A percentile compares a stretch with the other conserved stretches of the same genome.
Evolutionary conservation across 306 rosid genomes (phyloP).

Genomic region (Cyclanthera cordifolia): DNA sequence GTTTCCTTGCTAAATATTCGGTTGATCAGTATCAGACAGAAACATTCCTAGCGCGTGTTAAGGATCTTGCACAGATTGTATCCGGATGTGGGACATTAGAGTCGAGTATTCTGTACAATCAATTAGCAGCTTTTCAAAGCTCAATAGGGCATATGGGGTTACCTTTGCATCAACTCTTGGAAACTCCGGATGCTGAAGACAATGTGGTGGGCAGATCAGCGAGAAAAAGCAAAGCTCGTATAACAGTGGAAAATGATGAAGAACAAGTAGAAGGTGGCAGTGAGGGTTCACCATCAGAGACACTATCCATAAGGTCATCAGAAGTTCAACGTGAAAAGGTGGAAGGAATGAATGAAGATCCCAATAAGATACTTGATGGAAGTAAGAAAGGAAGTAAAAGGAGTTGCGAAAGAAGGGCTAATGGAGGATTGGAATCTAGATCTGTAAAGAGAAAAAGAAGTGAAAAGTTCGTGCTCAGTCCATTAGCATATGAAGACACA

Average conservation of each 20-base stretch:
- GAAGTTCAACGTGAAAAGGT: neutral
- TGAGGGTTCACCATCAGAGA: constrained; percentile 8
- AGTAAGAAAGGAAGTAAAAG: neutral
- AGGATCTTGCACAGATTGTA: constrained; percentile 25
- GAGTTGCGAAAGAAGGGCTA: constrained; percentile 2
- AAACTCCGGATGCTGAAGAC: constrained; percentile 16
- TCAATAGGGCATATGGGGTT: constrained; percentile 31
- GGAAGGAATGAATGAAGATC: constrained; percentile 10
- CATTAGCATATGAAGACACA: neutral
- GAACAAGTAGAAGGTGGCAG: neutral
- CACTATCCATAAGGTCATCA: neutral
- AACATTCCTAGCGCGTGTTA: constrained; percentile 25
- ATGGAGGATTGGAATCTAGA: constrained; percentile 1
- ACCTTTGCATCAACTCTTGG: constrained; percentile 32
- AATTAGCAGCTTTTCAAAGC: constrained; percentile 31
- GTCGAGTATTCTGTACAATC: constrained; percentile 23
- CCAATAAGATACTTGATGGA: neutral
- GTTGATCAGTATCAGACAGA: constrained; percentile 21
- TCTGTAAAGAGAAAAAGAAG: constrained; percentile 20
- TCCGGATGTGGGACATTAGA: constrained; percentile 26
- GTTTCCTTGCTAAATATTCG: constrained; percentile 28
- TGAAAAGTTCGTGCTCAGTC: neutral
- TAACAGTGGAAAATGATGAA: neutral
- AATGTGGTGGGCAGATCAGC: neutral
- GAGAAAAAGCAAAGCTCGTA: constrained; percentile 4